These are phyloP conservation scores for Tripterygium wilfordii DNA, from an alignment of 177 flowering plant species.

Conservation along the genomic window DNA sequence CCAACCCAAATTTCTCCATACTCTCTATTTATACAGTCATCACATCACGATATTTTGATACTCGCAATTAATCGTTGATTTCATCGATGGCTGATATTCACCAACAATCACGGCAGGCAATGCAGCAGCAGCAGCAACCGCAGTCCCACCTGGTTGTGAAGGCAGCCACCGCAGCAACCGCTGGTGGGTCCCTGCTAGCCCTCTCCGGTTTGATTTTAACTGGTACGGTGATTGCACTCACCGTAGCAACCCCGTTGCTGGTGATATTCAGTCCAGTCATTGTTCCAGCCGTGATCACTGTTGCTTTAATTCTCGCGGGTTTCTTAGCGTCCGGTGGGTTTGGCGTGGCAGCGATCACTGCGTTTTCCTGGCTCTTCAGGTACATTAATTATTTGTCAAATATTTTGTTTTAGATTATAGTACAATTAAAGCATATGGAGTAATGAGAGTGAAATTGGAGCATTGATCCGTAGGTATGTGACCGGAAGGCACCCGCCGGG, in stretches of 20 bases:
- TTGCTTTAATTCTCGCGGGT: slow-evolving; percentile 13
- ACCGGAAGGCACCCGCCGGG: slow-evolving; percentile 25
- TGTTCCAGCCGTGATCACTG: slow-evolving; percentile 24
- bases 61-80: background rate
- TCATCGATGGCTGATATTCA: slow-evolving; percentile 16
- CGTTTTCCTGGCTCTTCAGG: slow-evolving; percentile 27
- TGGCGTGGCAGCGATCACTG: slow-evolving; percentile 22
- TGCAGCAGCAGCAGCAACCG: slow-evolving; percentile 2
- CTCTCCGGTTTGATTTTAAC: slow-evolving; percentile 24
- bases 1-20: background rate
- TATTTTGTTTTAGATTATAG: too few species aligned
- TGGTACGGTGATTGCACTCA: slow-evolving; percentile 20
- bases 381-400: background rate
- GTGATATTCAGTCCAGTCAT: slow-evolving; percentile 31
- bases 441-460: too few species aligned
- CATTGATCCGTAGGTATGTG: slow-evolving; percentile 20
- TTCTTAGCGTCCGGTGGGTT: slow-evolving; percentile 28
- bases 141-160: slow-evolving; percentile 19
- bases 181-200: slow-evolving; percentile 24
- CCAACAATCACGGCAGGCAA: background rate
- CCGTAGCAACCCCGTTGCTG: slow-evolving; percentile 24
- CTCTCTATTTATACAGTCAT: slow-evolving; percentile 3
- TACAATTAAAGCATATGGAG: too few species aligned
- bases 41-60: background rate
- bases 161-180: slow-evolving; percentile 28